phyloP scores from a whole-genome alignment of 352 stramenopile species.

The Globisporangium splendens region DNA sequence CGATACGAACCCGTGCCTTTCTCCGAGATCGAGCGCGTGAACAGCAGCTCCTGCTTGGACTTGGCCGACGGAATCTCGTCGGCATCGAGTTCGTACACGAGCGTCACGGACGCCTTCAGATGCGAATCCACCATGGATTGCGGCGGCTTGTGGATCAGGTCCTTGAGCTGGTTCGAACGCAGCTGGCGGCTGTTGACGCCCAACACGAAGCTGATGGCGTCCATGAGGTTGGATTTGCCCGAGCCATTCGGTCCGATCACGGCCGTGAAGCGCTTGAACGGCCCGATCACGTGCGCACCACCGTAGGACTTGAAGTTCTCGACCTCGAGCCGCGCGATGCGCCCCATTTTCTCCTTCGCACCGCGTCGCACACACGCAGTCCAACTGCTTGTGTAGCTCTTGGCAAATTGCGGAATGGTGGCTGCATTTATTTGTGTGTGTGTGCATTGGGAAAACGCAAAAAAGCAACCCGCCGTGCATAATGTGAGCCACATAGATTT shows the following conservation, averaged over 20 bases:
- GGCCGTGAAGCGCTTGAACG: slow-evolving; percentile 97
- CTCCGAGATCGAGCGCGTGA: slow-evolving; percentile 92
- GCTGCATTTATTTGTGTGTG: too few relatives aligned
- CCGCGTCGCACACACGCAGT: too few relatives aligned
- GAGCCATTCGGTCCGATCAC: slow-evolving; percentile 98
- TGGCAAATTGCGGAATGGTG: too few relatives aligned
- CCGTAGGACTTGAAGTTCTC: slow-evolving; percentile 99
- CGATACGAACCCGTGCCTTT: slow-evolving; percentile 88
- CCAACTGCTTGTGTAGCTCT: too few relatives aligned
- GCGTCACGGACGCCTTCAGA: slow-evolving; percentile 86
- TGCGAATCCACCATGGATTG: slow-evolving; percentile 41
- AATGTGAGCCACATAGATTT: too few relatives aligned
- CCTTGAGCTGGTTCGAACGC: slow-evolving; percentile 93
- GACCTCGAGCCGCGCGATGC: slow-evolving; percentile 93
- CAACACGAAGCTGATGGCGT: slow-evolving; percentile 98
- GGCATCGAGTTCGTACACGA: slow-evolving; percentile 90
- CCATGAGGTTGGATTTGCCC: slow-evolving; percentile 93
- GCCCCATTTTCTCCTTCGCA: slow-evolving; percentile 50
- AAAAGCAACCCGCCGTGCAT: too few relatives aligned
- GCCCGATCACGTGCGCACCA: slow-evolving; percentile 91
- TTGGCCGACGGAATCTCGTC: slow-evolving; percentile 51
- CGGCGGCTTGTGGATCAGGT: slow-evolving; percentile 91
- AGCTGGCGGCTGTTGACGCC: slow-evolving; percentile 96
- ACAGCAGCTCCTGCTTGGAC: slow-evolving; percentile 77
- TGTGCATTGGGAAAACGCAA: too few relatives aligned